These are phyloP conservation scores for Vitis cinerea DNA, from an alignment of 164 flowering plant genomes.

Conservation along the genomic window DNA sequence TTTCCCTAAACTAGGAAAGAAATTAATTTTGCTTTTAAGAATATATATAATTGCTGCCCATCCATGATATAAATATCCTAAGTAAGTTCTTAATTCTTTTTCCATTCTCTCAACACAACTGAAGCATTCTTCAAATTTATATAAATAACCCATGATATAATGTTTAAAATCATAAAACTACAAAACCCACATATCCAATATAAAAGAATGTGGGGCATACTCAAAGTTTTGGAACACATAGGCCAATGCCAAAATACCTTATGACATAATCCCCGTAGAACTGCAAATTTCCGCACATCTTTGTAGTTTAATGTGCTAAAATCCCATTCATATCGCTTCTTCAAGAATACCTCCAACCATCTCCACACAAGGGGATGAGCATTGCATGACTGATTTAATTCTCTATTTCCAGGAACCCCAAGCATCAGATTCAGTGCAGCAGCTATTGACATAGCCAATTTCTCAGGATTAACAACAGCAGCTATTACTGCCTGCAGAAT, in stretches of 20 bases:
- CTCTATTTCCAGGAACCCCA: constrained; percentile 62
- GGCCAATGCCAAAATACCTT: constrained; percentile 50
- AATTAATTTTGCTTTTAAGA: too few species aligned
- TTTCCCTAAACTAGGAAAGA: too few species aligned
- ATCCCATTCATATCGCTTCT: constrained; percentile 93
- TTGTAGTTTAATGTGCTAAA: constrained; percentile 54
- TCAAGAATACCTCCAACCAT: constrained; percentile 82
- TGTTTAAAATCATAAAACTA: not conserved
- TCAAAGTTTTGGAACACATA: not conserved
- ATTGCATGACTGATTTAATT: constrained; percentile 34
- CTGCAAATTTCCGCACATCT: constrained; percentile 81
- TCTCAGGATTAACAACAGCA: constrained; percentile 51
- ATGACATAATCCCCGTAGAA: constrained; percentile 89
- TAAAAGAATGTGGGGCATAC: not conserved
- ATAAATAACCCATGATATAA: not conserved
- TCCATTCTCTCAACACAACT: too few species aligned
- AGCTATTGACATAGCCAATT: constrained; percentile 71
- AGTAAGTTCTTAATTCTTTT: too few species aligned
- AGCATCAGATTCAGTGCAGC: constrained; percentile 87
- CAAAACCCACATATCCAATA: not conserved
- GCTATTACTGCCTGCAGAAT: constrained; percentile 89
- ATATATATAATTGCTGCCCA: too few species aligned
- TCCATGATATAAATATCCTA: too few species aligned
- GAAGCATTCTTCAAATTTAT: too few species aligned
- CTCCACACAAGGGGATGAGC: constrained; percentile 71